Conservation (phyloP, 805 yeast genomes). For the Suhomyces canberraensis region DNA sequence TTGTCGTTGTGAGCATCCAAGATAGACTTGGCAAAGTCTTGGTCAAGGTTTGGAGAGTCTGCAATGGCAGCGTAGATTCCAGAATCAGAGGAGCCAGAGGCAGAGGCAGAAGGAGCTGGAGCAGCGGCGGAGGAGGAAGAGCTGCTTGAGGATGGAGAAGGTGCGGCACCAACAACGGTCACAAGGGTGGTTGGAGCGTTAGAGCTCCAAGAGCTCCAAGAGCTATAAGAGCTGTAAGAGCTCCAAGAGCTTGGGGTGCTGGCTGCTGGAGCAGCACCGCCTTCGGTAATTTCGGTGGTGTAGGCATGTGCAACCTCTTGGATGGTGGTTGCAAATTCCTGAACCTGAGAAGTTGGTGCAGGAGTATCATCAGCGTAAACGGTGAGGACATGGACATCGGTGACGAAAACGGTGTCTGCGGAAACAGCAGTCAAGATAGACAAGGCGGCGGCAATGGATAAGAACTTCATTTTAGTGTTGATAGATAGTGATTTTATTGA, state of each 20-base stretch:
- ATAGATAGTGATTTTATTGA: too few relatives aligned
- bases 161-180: slow-evolving; percentile 9
- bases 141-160: too few relatives aligned
- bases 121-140: slow-evolving; percentile 19
- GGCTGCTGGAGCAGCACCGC: slow-evolving; percentile 9
- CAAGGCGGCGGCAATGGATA: slow-evolving; percentile 19
- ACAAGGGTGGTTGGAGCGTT: slow-evolving; percentile 9
- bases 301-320: neutral
- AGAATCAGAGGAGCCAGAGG: slow-evolving; percentile 10
- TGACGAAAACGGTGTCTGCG: slow-evolving; percentile 27
- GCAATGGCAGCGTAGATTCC: slow-evolving; percentile 20
- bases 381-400: slow-evolving; percentile 25
- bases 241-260: slow-evolving; percentile 6
- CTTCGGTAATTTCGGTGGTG: slow-evolving; percentile 10
- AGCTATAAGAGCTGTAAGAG: slow-evolving; percentile 9
- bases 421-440: slow-evolving; percentile 18
- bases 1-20: slow-evolving; percentile 59
- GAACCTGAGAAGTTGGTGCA: slow-evolving; percentile 14
- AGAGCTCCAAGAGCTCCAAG: too few relatives aligned
- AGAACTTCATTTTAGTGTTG: slow-evolving; percentile 22
- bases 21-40: slow-evolving; percentile 42
- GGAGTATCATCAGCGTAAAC: slow-evolving; percentile 13
- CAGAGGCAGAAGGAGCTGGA: slow-evolving; percentile 16
- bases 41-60: slow-evolving; percentile 13
- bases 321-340: slow-evolving; percentile 2